Base-by-base conservation (phyloP, 202 grass and related monocot genomes). In the Zizania palustris region DNA sequence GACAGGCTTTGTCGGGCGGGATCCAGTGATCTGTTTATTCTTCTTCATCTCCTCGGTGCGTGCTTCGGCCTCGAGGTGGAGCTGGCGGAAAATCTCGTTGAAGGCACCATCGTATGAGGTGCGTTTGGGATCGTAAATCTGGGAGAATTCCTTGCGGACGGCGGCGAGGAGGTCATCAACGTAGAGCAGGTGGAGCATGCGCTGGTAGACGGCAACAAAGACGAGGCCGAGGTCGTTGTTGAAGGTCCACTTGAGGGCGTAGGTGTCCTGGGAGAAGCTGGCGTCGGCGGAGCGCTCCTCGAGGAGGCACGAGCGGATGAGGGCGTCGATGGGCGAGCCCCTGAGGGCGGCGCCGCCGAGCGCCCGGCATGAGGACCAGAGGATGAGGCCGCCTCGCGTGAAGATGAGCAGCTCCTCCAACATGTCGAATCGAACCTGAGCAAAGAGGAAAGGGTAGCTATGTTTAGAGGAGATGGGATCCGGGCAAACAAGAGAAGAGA, bases 381-480 rank as follows among this genome's bases (percentile, higher is more conserved):
- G 82, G 82, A 97, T 93, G 16, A 97, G 87, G 12, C 94, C 94
- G 5, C 94, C 94, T 7, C 91, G 84, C 67, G 89, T 97, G 80
- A 97, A 97, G 91, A 97, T 86, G 60, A 97, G 83, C 67, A 97
- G 83, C 75, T 97, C 89, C 85, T 97, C 94, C 84, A 97, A 70
- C 94, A 97, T 97, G n/a, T 55, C n/a, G 51, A 55, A 7, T 8
- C 7, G 7, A 55, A 55, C 51, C 51, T 20, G 51, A 28, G 1
- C 28, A 28, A 28, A 28, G 28, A 28, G 2, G 28, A 28, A 28
- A 28, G 1, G 28, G 1, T 28, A 28, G 28, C 28, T 28, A 28
- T 28, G 28, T 28, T 28, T 28, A 28, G 28, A 28, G 28, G 28
- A 28, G 28, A 28, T 28, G 28, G 28, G 28, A 28, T 28, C 28